phyloP scores from a whole-genome alignment of 2,329 filamentous ascomycete species.

The Fonsecaea pugnacius region DNA sequence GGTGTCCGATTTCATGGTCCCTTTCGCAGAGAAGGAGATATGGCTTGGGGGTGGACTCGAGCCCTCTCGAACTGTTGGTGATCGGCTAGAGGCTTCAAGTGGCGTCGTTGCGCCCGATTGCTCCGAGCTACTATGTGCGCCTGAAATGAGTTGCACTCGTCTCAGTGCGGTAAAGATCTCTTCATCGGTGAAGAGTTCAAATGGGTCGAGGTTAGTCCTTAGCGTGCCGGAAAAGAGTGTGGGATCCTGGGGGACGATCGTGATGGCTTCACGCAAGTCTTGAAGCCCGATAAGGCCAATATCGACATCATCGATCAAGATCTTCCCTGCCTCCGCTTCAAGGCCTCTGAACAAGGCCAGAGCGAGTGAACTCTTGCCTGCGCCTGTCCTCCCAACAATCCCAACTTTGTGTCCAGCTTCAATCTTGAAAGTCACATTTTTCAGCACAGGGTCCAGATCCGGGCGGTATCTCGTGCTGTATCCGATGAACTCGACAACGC shows the following conservation, averaged over 20 bases:
- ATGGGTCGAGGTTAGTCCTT: constrained; percentile 80
- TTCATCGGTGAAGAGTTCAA: constrained; percentile 83
- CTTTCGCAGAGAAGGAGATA: constrained; percentile 35
- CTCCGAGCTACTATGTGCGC: constrained; percentile 42
- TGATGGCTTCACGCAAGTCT: constrained; percentile 89
- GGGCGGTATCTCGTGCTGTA: constrained; percentile 88
- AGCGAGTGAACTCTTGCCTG: constrained; percentile 93
- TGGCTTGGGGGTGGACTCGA: constrained; percentile 32
- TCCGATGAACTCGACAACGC: constrained; percentile 81
- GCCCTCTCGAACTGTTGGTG: constrained; percentile 34
- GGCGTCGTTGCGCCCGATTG: constrained; percentile 46
- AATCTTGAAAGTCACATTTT: constrained; percentile 83
- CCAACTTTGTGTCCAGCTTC: constrained; percentile 87
- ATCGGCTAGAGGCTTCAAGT: constrained; percentile 39
- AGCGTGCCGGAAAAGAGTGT: constrained; percentile 41
- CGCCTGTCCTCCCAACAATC: constrained; percentile 92
- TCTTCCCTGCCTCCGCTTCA: constrained; percentile 86
- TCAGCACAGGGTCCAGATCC: constrained; percentile 85
- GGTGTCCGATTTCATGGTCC: constrained; percentile 32
- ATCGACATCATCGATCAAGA: constrained; percentile 88
- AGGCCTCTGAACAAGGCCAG: constrained; percentile 91
- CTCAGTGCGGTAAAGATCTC: constrained; percentile 85
- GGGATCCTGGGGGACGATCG: constrained; percentile 94
- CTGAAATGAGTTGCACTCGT: constrained; percentile 82
- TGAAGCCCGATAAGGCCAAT: constrained; percentile 88